Evolutionary conservation across 805 yeast species (phyloP), one percentile per base, ranked within the genome.

Genomic region (Ogataea polymorpha): DNA sequence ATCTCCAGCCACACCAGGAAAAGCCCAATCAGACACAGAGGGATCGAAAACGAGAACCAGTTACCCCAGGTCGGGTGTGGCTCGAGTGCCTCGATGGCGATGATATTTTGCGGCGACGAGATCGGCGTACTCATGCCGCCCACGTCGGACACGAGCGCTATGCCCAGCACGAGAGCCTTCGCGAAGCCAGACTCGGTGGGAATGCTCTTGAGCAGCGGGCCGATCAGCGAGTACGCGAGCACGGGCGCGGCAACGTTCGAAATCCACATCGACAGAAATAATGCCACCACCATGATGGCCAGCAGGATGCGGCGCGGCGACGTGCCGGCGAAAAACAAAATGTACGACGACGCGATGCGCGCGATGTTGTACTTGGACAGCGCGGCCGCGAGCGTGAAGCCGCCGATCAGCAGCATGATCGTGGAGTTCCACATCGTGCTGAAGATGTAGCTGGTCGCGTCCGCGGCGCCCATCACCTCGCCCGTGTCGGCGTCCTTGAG

Each of bases 111-210:
- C 2, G 80, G 80, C 9, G 77, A 72, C 1, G 79, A 69, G 48
- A 74, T 74, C 6, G 80, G 80, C 10, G 74, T 68, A 1, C 77
- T 73, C 77, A 74, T 73, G 30, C 80, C 80, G 6, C 75, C 80
- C 20, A 72, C 54, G 51, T 74, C 75, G 2, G 77, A 71, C 1
- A 76, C 76, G 28, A 74, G 62, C 0, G 79, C 79, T 42, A 74
- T 71, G 27, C 61, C 61, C n/a, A 60, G 44, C 14, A 60, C 55
- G 28, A 60, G 41, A 27, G 61, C 59, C 38, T 47, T 42, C 3
- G 61, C 59, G 40, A 60, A 58, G 15, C 57, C 56, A 45, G 64
- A 57, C 35, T 71, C 54, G 39, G 59, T 39, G 61, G 74, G 49
- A 48, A 62, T 33, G 56, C 63, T 60, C 45, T 74, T 65, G 42